Evolutionary conservation across 495 filamentous ascomycete genomes (phyloP), one percentile per base, ranked within the genome.

Genomic region (Thozetella sp.): DNA sequence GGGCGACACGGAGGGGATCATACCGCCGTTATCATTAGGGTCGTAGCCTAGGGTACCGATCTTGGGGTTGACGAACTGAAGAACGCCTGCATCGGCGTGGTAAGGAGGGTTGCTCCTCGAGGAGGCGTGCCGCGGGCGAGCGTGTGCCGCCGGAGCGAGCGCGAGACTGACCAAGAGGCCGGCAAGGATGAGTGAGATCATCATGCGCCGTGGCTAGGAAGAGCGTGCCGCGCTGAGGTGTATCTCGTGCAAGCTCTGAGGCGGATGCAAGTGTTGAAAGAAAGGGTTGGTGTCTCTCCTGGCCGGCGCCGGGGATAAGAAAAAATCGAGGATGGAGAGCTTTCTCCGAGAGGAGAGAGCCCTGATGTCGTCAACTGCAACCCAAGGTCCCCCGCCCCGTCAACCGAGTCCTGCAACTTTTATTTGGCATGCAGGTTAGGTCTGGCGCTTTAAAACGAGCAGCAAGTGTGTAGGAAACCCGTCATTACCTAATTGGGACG

Each of bases 1-100:
- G 2, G 67, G 61, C 1, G 67, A 70, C 12, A 72, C 67, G 17
- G 70, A 72, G 2, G 70, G 70, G 37, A 72, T 70, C 70, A 72
- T 72, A 50, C 70, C 70, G 1, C 70, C 70, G 40, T 68, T 68
- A 43, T 64, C 67, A 25, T 72, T 52, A 0, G 70, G 63, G 11
- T 63, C 64, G n/a, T 53, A 30, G 9, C 70, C 65, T 4, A 60
- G 61, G 19, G 70, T 72, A 19, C 70, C 67, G 25, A 72, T 65
- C 25, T 65, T 66, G 13, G 70, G 67, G 23, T 72, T 70, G 22
- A 72, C 70, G 43, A 68, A 66, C 56, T 60, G 57, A 6, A 72
- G 61, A 2, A 72, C 70, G 22, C 67, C 70, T 0, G 55, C 55
- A 40, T 66, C 56, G 23, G 55, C 54, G 22, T 72, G 70, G 54